Percentiles rank a stretch among this genome's conserved stretches.
Evolutionary conservation across 2,329 filamentous ascomycete species (phyloP).

Genomic region (Lecanoromycetidae sp.): DNA sequence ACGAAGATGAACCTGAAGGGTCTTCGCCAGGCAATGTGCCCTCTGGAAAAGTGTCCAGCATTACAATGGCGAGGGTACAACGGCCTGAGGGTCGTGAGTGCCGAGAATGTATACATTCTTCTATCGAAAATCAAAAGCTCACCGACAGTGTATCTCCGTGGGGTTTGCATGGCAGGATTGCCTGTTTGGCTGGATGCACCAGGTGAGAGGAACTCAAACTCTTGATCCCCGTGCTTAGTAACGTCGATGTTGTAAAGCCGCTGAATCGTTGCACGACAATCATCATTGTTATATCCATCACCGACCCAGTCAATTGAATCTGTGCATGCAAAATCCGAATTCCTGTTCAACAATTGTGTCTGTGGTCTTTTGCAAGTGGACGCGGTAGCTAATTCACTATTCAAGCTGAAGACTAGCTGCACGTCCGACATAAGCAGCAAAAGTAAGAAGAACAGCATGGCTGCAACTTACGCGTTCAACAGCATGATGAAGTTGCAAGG

Average conservation of each 20-base stretch:
- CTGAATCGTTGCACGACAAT: slow-evolving; percentile 3
- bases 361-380: neutral
- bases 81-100: neutral
- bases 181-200: neutral
- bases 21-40: slow-evolving; percentile 3
- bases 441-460: neutral
- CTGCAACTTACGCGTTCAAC: neutral
- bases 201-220: slow-evolving; percentile 4
- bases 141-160: slow-evolving; percentile 8
- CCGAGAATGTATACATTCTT: neutral
- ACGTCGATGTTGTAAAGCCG: slow-evolving; percentile 3
- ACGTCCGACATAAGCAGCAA: neutral
- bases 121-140: neutral
- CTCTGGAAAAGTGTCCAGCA: neutral
- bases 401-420: neutral
- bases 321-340: slow-evolving; percentile 3
- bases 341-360: neutral
- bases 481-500: neutral
- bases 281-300: neutral
- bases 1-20: neutral
- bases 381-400: no score
- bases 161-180: slow-evolving; percentile 2
- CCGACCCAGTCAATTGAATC: slow-evolving; percentile 1
- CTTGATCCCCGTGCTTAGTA: neutral
- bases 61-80: slow-evolving; percentile 10